A percentile compares a stretch with the other conserved stretches of the same genome.
phyloP scores from a whole-genome alignment of 352 stramenopile species.

The Phytophthora chlamydospora region DNA sequence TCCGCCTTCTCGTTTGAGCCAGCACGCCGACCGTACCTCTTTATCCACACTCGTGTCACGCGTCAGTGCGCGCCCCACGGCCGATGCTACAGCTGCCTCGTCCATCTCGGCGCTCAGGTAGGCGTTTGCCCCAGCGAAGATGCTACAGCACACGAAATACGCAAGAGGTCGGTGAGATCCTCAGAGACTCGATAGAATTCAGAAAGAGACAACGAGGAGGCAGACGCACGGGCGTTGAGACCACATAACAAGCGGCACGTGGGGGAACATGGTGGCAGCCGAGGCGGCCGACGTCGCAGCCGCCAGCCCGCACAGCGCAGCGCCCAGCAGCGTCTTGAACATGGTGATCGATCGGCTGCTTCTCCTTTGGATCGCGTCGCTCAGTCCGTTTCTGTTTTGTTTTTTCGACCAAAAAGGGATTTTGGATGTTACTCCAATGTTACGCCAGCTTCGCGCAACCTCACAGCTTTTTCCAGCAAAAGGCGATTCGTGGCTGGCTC shows the following conservation, averaged over 20 bases:
- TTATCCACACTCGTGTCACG: conserved; percentile 39
- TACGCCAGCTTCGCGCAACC: conserved; percentile 1
- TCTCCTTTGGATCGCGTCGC: conserved; percentile 29
- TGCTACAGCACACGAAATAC: conserved; percentile 28
- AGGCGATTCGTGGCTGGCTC: conserved; percentile 36
- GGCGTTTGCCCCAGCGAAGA: conserved; percentile 46
- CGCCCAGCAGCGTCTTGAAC: conserved; percentile 41
- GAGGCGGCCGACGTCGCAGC: conserved; percentile 14
- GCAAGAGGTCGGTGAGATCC: conserved; percentile 14
- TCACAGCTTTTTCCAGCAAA: conserved; percentile 16
- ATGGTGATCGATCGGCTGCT: conserved; percentile 15
- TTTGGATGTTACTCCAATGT: conserved; percentile 21
- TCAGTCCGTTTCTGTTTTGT: conserved; percentile 27
- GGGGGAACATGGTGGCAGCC: conserved; percentile 42
- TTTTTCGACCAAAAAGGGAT: not conserved
- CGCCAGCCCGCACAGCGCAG: conserved; percentile 34
- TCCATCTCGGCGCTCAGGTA: conserved; percentile 60
- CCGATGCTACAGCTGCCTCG: conserved; percentile 39
- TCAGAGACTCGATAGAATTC: not conserved
- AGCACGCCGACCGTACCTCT: conserved; percentile 35
- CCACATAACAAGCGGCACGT: conserved; percentile 73
- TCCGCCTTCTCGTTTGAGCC: not conserved
- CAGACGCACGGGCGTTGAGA: conserved; percentile 64
- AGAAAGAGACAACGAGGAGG: not conserved
- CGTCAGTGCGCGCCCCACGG: conserved; percentile 36